Conservation (phyloP, 768 basidiomycete genomes). For the Leccinellum albellum region DNA sequence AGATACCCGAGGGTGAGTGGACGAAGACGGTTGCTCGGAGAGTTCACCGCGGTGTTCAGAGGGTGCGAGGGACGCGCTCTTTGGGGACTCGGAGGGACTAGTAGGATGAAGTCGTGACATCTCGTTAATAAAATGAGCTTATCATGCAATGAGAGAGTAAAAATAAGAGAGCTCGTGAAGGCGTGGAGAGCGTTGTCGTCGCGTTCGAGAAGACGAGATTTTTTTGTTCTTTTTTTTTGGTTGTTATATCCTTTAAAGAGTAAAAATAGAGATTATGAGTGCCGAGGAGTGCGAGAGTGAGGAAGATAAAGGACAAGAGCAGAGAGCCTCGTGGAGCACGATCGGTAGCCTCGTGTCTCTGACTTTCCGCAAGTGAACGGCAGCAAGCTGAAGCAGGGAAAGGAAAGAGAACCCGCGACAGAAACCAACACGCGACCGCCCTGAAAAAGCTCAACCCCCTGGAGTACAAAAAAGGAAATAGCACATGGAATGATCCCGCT, state of each 20-base stretch:
- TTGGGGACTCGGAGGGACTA: conserved; percentile 29
- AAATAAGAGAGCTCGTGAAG: conserved; percentile 28
- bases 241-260: neutral
- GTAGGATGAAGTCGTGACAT: conserved; percentile 35
- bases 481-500: conserved; percentile 20
- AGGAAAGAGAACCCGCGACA: conserved; percentile 15
- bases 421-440: conserved; percentile 29
- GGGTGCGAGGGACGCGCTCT: conserved; percentile 26
- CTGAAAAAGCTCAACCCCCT: conserved; percentile 33
- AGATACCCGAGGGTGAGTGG: conserved; percentile 31
- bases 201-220: conserved; percentile 26
- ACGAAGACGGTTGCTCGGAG: conserved; percentile 35
- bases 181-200: conserved; percentile 30
- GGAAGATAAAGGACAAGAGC: conserved; percentile 25
- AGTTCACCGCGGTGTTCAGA: conserved; percentile 28
- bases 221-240: conserved; percentile 16
- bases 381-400: conserved; percentile 25
- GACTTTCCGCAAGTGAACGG: conserved; percentile 38
- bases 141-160: conserved; percentile 29
- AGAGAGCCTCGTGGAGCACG: conserved; percentile 46
- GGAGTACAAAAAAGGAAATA: conserved; percentile 28
- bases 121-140: conserved; percentile 31
- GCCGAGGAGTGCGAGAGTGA: conserved; percentile 19
- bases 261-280: conserved; percentile 17
- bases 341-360: conserved; percentile 47